Evolutionary conservation across 2,329 filamentous ascomycete species (phyloP).

Genomic region (Venturia nashicola): DNA sequence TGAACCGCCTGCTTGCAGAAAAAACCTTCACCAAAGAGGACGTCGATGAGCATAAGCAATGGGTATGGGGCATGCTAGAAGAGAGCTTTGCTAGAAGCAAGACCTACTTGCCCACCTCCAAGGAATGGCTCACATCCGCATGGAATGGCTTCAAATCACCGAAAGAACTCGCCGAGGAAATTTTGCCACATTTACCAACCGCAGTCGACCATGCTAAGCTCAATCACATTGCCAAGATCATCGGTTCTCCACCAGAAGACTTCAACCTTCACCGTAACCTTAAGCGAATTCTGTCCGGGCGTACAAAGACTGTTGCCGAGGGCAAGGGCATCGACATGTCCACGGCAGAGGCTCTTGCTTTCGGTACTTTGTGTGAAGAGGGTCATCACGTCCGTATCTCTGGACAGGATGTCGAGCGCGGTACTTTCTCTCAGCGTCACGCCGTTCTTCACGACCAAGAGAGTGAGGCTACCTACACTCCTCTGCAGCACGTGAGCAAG

Average conservation of each 20-base stretch:
- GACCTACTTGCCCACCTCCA: slow-evolving; percentile 90
- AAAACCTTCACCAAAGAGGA: slow-evolving; percentile 96
- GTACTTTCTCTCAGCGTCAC: slow-evolving; percentile 97
- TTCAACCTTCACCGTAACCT: slow-evolving; percentile 91
- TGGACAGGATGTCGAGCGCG: slow-evolving; percentile 97
- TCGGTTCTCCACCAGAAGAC: slow-evolving; percentile 67
- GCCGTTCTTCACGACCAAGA: slow-evolving; percentile 97
- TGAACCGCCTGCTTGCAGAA: slow-evolving; percentile 79
- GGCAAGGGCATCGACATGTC: slow-evolving; percentile 96
- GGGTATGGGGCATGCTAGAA: slow-evolving; percentile 98
- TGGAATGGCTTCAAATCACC: slow-evolving; percentile 99
- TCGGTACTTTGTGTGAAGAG: slow-evolving; percentile 80
- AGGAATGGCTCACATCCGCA: slow-evolving; percentile 96
- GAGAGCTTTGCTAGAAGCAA: slow-evolving; percentile 96
- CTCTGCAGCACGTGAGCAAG: slow-evolving; percentile 75
- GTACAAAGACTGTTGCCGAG: slow-evolving; percentile 84
- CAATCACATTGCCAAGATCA: slow-evolving; percentile 69
- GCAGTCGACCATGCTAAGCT: slow-evolving; percentile 62
- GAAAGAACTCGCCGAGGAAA: slow-evolving; percentile 90
- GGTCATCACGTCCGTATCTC: slow-evolving; percentile 96
- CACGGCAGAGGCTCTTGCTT: slow-evolving; percentile 89
- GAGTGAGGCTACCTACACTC: slow-evolving; percentile 83
- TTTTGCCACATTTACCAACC: slow-evolving; percentile 83
- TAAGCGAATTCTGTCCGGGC: slow-evolving; percentile 83
- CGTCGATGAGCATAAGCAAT: slow-evolving; percentile 97